phyloP scores from a whole-genome alignment of 768 basidiomycete species.

The Russula lepida region DNA sequence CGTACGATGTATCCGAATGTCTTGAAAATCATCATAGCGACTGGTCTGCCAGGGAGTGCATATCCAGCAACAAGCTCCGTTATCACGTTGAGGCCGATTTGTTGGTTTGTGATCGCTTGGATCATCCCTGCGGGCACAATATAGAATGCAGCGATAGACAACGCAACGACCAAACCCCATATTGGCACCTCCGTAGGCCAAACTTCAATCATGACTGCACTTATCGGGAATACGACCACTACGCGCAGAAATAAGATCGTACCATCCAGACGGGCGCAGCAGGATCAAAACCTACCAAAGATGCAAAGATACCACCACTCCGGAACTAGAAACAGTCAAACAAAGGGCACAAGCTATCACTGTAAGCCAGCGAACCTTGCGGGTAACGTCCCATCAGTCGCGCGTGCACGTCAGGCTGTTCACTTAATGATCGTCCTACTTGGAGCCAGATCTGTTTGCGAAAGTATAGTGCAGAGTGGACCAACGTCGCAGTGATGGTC shows the following conservation, averaged over 20 bases:
- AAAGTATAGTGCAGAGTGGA: constrained; percentile 40
- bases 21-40: constrained; percentile 74
- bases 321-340: constrained; percentile 30
- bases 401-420: constrained; percentile 45
- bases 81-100: constrained; percentile 60
- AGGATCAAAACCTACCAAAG: constrained; percentile 26
- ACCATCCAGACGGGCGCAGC: not conserved
- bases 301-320: constrained; percentile 45
- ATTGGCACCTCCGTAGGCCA: constrained; percentile 64
- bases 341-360: not conserved
- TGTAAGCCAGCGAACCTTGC: constrained; percentile 8
- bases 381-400: constrained; percentile 50
- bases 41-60: constrained; percentile 50
- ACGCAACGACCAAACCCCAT: constrained; percentile 53
- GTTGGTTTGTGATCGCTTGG: constrained; percentile 74
- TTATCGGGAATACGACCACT: constrained; percentile 54
- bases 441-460: constrained; percentile 37
- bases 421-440: constrained; percentile 35
- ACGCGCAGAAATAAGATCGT: constrained; percentile 26
- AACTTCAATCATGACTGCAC: constrained; percentile 51
- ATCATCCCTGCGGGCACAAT: constrained; percentile 78
- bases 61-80: constrained; percentile 69
- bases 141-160: constrained; percentile 47
- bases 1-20: constrained; percentile 30
- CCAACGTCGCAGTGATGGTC: constrained; percentile 37